Conservation (phyloP, 2,329 filamentous ascomycete species). For the Tolypocladium amazonense region DNA sequence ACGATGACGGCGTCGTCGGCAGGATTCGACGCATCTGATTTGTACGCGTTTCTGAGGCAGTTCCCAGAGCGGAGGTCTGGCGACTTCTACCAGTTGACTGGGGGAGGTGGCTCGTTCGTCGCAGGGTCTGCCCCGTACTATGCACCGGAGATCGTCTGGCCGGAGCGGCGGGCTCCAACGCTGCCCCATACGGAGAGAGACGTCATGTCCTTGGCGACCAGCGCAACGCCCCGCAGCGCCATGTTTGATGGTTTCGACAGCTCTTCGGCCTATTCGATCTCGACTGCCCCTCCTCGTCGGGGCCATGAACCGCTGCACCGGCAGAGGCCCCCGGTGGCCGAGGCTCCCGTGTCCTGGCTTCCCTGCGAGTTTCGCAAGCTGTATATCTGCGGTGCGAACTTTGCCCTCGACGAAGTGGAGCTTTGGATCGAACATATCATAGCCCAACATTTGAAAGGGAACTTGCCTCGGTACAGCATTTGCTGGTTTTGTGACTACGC, state of each 20-base stretch:
- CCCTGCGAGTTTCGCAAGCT: constrained; percentile 35
- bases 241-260: constrained; percentile 4
- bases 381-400: constrained; percentile 23
- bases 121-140: not conserved
- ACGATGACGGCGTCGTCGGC: not conserved
- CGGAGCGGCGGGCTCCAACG: not conserved
- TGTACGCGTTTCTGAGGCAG: not conserved
- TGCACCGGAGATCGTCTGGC: not conserved
- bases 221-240: constrained; percentile 5
- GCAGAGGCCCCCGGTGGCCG: constrained; percentile 4
- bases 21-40: not conserved
- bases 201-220: constrained; percentile 1
- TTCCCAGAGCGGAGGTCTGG: not conserved
- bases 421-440: constrained; percentile 37
- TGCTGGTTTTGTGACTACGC: constrained; percentile 41
- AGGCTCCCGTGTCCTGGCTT: constrained; percentile 11
- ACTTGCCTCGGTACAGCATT: constrained; percentile 22
- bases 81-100: not conserved
- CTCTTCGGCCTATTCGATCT: constrained; percentile 10
- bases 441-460: constrained; percentile 20
- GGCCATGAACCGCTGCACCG: constrained; percentile 5
- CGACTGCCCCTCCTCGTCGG: constrained; percentile 12
- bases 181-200: not conserved
- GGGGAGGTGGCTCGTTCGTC: not conserved
- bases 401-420: constrained; percentile 23